Evolutionary conservation across 2,329 filamentous ascomycete species (phyloP).

Genomic region (Xylariaceae sp.): DNA sequence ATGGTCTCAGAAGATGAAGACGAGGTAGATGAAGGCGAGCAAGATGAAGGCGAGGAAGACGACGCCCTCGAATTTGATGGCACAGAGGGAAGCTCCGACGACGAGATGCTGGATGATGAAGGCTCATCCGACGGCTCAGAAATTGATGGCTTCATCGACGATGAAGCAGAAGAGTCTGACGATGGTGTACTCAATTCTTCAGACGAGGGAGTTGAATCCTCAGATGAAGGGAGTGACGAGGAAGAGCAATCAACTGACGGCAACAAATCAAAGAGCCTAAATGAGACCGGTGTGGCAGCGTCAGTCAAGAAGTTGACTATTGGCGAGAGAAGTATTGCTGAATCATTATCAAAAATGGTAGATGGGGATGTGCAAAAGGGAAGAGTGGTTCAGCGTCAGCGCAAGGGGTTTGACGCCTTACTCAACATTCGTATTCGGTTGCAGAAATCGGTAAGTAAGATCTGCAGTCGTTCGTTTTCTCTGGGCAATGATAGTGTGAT

Average conservation of each 20-base stretch:
- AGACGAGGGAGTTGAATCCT: conserved; percentile 16
- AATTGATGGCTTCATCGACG: conserved; percentile 23
- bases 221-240: conserved; percentile 11
- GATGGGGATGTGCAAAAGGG: conserved; percentile 85
- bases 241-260: conserved; percentile 40
- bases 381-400: conserved; percentile 82
- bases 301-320: conserved; percentile 72
- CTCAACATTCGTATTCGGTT: conserved; percentile 90
- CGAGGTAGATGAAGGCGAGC: conserved; percentile 4
- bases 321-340: conserved; percentile 69
- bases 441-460: conserved; percentile 70
- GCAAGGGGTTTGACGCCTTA: conserved; percentile 83
- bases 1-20: conserved; percentile 53
- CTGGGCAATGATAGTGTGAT: no score
- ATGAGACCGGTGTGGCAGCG: conserved; percentile 50
- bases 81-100: conserved; percentile 45
- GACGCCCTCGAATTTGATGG: conserved; percentile 45
- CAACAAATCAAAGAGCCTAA: conserved; percentile 40
- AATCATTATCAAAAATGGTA: conserved; percentile 66
- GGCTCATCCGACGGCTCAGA: conserved; percentile 25
- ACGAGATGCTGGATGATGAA: conserved; percentile 36
- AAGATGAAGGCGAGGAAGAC: conserved; percentile 28
- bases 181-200: conserved; percentile 11
- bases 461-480: no score
- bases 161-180: conserved; percentile 28